Base-by-base conservation (phyloP, 345 rosid genomes). In the Syzygium jambos region DNA sequence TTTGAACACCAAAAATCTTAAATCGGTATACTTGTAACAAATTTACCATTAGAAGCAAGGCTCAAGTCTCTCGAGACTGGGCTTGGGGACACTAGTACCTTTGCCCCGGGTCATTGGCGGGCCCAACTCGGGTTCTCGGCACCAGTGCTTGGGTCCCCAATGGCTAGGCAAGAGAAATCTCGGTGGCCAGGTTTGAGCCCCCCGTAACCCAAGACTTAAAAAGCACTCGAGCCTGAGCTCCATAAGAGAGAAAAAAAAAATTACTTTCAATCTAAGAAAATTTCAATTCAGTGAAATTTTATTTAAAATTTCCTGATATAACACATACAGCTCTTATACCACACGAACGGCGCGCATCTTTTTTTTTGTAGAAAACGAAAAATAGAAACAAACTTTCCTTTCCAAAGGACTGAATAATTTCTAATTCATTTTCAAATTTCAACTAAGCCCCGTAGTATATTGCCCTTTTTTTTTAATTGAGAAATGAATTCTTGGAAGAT, bases 181-280 rank as follows among this genome's bases (percentile, higher is more conserved):
- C 0, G 25, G 7, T n/a, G 3, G 6, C 11, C 13, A 0, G 7
- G 0, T 29, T 5, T 2, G 0, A 57, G 65, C 0, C 30, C 15
- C 29, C 65, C 22, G 5, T 10, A 14, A 6, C 29, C 0, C 2
- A 11, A 7, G 29, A 25, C 65, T 29, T 57, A n/a, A n/a, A n/a
- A 25, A 57, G 65, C 27, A 5, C 1, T 0, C 2, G 0, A 25
- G 30, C 15, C 11, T 57, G 0, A 2, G 3, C 5, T 5, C 65
- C 65, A 25, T 25, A 57, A 57, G 65, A 57, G 65, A 25, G 7
- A n/a, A 52, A 52, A 0, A 51, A 56, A 8, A 57, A 57, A 0
- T 57, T 57, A 57, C 0, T 25, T 57, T 22, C 61, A 56, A 56
- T 56, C n/a, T 56, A 56, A 10, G 23, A 9, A 56, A 56, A 23